Percentiles rank a stretch among this genome's conserved stretches.
These are phyloP conservation scores for Nicotiana benthamiana DNA, from an alignment of 257 asterid genomes.

Conservation along the genomic window DNA sequence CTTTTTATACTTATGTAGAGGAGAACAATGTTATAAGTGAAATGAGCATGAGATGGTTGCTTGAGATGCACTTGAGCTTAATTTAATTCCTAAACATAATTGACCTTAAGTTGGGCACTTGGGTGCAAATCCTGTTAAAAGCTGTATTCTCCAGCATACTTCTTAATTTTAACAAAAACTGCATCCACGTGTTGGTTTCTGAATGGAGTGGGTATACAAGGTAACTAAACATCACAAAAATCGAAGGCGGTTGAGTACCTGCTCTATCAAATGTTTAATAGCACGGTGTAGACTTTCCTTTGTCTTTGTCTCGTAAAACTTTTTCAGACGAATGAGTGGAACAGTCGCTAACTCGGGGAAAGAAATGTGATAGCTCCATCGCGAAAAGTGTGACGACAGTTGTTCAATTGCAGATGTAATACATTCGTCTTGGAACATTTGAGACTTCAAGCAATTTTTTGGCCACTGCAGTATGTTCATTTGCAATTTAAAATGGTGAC, in stretches of 20 bases:
- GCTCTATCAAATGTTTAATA: constrained; percentile 74
- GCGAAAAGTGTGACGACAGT: constrained; percentile 66
- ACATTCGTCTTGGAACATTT: constrained; percentile 72
- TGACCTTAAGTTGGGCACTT: not conserved
- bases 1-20: not conserved
- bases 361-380: constrained; percentile 85
- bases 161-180: not conserved
- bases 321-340: constrained; percentile 64
- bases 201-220: not conserved
- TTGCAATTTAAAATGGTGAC: constrained; percentile 9
- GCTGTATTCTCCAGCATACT: not conserved
- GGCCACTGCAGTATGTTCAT: constrained; percentile 56
- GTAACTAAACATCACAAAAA: not conserved
- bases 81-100: not conserved
- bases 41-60: not conserved
- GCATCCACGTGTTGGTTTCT: not conserved
- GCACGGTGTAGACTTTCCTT: constrained; percentile 52
- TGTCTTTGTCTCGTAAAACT: constrained; percentile 43
- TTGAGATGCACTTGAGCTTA: not conserved
- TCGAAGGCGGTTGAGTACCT: constrained; percentile 40
- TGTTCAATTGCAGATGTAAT: constrained; percentile 54
- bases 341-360: constrained; percentile 83
- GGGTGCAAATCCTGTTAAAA: not conserved
- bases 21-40: not conserved
- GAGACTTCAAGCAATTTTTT: constrained; percentile 58